Evolutionary conservation across 2,329 filamentous ascomycete species (phyloP).

Genomic region (Penicillium sp.): DNA sequence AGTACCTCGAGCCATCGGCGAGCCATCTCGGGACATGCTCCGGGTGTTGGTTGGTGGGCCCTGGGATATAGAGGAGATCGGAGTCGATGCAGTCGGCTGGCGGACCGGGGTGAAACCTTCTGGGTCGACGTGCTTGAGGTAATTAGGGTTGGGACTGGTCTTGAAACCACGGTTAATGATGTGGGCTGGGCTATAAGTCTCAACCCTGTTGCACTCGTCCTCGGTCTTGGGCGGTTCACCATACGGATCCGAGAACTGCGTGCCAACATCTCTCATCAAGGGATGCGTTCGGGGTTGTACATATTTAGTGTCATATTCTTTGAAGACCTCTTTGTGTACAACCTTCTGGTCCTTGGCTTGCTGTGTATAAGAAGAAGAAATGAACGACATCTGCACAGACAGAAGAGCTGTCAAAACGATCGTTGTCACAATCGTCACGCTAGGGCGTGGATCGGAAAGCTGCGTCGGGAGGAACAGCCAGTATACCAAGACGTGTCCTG

Average conservation of each 20-base stretch:
- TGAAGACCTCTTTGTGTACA: conserved; percentile 86
- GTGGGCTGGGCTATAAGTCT: conserved; percentile 60
- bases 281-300: conserved; percentile 87
- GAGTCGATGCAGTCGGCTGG: conserved; percentile 41
- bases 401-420: conserved; percentile 72
- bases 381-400: conserved; percentile 70
- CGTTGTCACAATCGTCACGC: conserved; percentile 79
- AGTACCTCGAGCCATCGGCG: conserved; percentile 42
- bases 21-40: conserved; percentile 47
- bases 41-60: conserved; percentile 38
- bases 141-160: conserved; percentile 80
- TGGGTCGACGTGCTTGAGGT: conserved; percentile 68
- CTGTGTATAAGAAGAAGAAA: conserved; percentile 73
- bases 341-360: conserved; percentile 81
- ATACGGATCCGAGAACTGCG: conserved; percentile 62
- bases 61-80: conserved; percentile 36
- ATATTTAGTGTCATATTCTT: conserved; percentile 94
- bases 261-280: conserved; percentile 72
- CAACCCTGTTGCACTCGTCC: conserved; percentile 53
- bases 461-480: conserved; percentile 79
- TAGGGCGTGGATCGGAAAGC: conserved; percentile 73
- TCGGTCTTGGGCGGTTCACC: conserved; percentile 39
- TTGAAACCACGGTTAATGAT: conserved; percentile 72
- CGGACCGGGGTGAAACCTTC: conserved; percentile 49
- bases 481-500: conserved; percentile 88